phyloP scores from a whole-genome alignment of 2,329 filamentous ascomycete species.

The Penicillium concentricum region DNA sequence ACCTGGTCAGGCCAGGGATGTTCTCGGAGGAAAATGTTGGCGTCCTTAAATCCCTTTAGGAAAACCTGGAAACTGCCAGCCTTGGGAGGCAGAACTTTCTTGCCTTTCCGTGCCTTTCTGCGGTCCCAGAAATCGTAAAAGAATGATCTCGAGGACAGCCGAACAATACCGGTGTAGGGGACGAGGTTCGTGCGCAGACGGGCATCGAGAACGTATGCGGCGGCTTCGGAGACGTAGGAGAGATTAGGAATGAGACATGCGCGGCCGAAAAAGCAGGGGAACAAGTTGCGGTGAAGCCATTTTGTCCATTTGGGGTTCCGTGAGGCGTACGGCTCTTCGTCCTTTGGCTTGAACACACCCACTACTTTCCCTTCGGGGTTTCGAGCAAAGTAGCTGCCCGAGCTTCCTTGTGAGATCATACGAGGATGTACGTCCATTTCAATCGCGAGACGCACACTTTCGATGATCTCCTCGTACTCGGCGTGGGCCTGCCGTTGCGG shows the following conservation, averaged over 20 bases:
- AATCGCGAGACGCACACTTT: slow-evolving; percentile 87
- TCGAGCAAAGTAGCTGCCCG: slow-evolving; percentile 94
- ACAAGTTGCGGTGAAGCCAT: slow-evolving; percentile 97
- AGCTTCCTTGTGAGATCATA: slow-evolving; percentile 96
- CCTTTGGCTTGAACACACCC: slow-evolving; percentile 97
- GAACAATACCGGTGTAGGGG: slow-evolving; percentile 93
- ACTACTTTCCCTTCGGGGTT: slow-evolving; percentile 91
- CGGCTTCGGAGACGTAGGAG: slow-evolving; percentile 96
- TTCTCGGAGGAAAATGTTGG: slow-evolving; percentile 90
- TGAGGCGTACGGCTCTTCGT: slow-evolving; percentile 95
- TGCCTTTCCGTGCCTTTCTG: slow-evolving; percentile 80
- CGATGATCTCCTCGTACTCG: slow-evolving; percentile 84
- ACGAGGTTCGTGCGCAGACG: slow-evolving; percentile 89
- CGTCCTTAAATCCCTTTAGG: slow-evolving; percentile 93
- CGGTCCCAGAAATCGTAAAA: slow-evolving; percentile 98
- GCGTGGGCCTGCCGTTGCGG: slow-evolving; percentile 64
- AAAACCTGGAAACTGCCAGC: slow-evolving; percentile 97
- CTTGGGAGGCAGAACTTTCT: slow-evolving; percentile 83
- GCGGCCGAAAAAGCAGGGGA: slow-evolving; percentile 94
- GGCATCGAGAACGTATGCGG: slow-evolving; percentile 89
- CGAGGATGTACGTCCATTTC: slow-evolving; percentile 87
- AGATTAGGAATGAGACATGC: slow-evolving; percentile 96
- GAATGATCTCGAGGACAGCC: slow-evolving; percentile 92
- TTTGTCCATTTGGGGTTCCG: slow-evolving; percentile 99
- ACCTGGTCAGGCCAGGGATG: slow-evolving; percentile 96